Conservation (phyloP, 352 stramenopile genomes). For the Elongisporangium prolatum region DNA sequence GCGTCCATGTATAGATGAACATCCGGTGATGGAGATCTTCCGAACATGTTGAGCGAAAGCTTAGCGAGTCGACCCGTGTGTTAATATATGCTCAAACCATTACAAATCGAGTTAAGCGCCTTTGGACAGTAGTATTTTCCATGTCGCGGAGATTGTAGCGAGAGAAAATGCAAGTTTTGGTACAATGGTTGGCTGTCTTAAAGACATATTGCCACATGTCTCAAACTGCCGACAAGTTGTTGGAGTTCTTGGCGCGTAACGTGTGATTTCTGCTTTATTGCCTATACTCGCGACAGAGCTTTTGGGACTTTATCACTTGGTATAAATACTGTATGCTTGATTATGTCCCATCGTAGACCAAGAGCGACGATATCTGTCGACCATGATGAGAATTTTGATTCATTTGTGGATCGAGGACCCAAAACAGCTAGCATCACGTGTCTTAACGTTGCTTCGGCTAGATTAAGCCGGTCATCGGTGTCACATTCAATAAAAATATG, state of each 20-base stretch:
- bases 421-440: slow-evolving; percentile 15
- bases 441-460: slow-evolving; percentile 6
- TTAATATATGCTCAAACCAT: neutral
- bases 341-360: slow-evolving; percentile 14
- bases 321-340: slow-evolving; percentile 10
- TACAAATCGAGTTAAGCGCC: neutral
- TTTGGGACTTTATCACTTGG: slow-evolving; percentile 16
- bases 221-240: no score
- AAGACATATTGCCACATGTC: no score
- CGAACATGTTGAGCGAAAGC: slow-evolving; percentile 8
- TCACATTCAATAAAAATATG: slow-evolving; percentile 20
- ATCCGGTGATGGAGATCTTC: neutral
- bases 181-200: no score
- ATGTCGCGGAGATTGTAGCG: no score
- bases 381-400: slow-evolving; percentile 25
- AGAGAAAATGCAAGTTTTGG: no score
- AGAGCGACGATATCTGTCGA: slow-evolving; percentile 7
- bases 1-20: neutral
- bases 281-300: neutral
- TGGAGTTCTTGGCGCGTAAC: no score
- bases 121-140: neutral
- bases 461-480: neutral
- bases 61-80: slow-evolving; percentile 4
- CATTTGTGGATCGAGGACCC: slow-evolving; percentile 16
- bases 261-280: no score